These are phyloP conservation scores for Lanmaoa rubissima DNA, from an alignment of 768 basidiomycete genomes.

Conservation along the genomic window DNA sequence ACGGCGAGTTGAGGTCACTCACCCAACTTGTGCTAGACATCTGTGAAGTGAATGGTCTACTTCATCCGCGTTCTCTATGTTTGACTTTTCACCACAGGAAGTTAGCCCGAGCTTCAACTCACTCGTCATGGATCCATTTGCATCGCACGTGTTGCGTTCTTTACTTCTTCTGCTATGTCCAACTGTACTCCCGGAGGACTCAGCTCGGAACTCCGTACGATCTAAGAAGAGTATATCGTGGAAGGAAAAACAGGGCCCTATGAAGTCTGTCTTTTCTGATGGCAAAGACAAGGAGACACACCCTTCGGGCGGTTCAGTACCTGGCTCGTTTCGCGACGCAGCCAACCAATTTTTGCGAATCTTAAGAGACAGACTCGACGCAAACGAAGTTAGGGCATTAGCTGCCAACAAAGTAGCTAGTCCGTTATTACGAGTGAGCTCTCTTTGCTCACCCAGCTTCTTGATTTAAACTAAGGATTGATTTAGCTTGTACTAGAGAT, in stretches of 20 bases:
- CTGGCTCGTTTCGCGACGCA: slow-evolving; percentile 49
- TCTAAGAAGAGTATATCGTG: slow-evolving; percentile 84
- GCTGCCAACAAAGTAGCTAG: slow-evolving; percentile 77
- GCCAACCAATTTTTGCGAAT: slow-evolving; percentile 46
- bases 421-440: slow-evolving; percentile 65
- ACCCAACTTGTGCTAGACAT: slow-evolving; percentile 62
- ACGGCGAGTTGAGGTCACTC: slow-evolving; percentile 67
- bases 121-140: slow-evolving; percentile 82
- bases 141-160: slow-evolving; percentile 85
- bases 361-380: slow-evolving; percentile 52
- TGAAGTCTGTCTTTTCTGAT: slow-evolving; percentile 74
- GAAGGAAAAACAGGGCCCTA: slow-evolving; percentile 76
- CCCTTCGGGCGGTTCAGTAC: slow-evolving; percentile 30
- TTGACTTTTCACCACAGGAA: slow-evolving; percentile 48
- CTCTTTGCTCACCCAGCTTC: slow-evolving; percentile 4
- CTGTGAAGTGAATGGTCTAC: slow-evolving; percentile 50
- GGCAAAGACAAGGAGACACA: slow-evolving; percentile 38
- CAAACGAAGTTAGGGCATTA: slow-evolving; percentile 74
- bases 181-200: slow-evolving; percentile 40
- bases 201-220: slow-evolving; percentile 48
- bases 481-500: slow-evolving; percentile 76
- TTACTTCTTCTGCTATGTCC: slow-evolving; percentile 78
- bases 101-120: slow-evolving; percentile 58
- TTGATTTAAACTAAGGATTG: slow-evolving; percentile 8
- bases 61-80: slow-evolving; percentile 18